Conservation (phyloP, 75 land plant genomes). For the Pinus albicaulis region DNA sequence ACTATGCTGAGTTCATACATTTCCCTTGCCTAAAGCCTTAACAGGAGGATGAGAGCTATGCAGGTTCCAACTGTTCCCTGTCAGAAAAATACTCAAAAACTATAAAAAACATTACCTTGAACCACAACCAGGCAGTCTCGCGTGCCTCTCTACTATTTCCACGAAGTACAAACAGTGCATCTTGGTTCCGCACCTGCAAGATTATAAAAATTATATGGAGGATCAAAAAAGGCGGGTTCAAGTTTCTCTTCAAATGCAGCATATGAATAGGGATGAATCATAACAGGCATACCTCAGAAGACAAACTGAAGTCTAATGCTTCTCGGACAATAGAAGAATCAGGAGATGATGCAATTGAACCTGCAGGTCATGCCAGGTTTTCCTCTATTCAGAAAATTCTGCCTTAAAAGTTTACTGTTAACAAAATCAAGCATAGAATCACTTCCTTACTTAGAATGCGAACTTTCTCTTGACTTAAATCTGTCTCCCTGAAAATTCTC, state of each 20-base stretch:
- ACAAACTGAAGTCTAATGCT: constrained; percentile 75
- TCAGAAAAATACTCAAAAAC: neutral
- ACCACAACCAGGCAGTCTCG: constrained; percentile 86
- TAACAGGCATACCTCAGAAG: constrained; percentile 69
- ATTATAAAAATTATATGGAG: neutral
- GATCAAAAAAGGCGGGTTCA: neutral
- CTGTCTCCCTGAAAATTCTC: constrained; percentile 74
- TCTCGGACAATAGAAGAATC: constrained; percentile 77
- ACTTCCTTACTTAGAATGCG: constrained; percentile 68
- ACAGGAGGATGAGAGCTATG: no score
- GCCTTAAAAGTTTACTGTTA: neutral
- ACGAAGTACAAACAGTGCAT: constrained; percentile 68
- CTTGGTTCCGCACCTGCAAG: constrained; percentile 88
- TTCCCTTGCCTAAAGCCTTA: no score
- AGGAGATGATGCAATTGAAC: constrained; percentile 64
- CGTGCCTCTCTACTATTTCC: constrained; percentile 78
- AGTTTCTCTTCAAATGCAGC: neutral
- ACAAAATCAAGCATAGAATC: neutral
- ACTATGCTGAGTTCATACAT: neutral
- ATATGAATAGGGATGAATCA: constrained; percentile 1
- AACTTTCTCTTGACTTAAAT: constrained; percentile 84
- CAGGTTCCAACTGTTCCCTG: no score
- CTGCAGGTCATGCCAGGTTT: constrained; percentile 23
- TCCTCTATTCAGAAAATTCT: neutral
- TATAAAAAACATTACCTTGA: constrained; percentile 52